These are phyloP conservation scores for Trypanosoma cruzi DNA, from an alignment of 208 protist species.

Conservation along the genomic window DNA sequence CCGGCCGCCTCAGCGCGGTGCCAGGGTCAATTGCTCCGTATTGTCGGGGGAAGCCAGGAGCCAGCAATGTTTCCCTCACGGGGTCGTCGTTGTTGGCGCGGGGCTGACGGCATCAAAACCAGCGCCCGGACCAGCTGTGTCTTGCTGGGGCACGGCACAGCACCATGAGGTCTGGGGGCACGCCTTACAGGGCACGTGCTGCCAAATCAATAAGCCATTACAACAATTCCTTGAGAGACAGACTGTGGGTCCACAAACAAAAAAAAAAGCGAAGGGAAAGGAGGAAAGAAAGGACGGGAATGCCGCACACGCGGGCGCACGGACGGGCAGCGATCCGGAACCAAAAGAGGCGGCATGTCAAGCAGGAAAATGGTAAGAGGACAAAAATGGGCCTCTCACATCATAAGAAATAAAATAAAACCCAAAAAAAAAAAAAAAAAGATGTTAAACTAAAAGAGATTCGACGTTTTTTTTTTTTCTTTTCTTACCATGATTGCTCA, in stretches of 20 bases:
- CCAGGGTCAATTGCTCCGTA: no score
- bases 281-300: not conserved
- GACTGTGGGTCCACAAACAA: not conserved
- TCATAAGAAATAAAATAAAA: not conserved
- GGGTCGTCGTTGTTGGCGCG: no score
- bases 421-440: slow-evolving; percentile 3
- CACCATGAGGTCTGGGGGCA: not conserved
- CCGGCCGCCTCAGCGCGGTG: no score
- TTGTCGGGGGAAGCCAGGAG: no score
- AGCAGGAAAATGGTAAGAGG: not conserved
- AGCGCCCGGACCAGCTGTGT: no score
- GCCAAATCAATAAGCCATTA: not conserved
- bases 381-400: not conserved
- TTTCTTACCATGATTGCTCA: no score
- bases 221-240: not conserved
- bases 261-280: not conserved
- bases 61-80: no score
- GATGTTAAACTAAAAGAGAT: no score
- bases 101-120: no score
- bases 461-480: no score
- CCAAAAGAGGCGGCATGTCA: not conserved
- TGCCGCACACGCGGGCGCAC: not conserved
- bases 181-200: not conserved
- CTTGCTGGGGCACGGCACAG: no score
- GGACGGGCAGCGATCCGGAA: not conserved